Evolutionary conservation across 768 basidiomycete genomes (phyloP).

Genomic region (Ephemerocybe angulata): DNA sequence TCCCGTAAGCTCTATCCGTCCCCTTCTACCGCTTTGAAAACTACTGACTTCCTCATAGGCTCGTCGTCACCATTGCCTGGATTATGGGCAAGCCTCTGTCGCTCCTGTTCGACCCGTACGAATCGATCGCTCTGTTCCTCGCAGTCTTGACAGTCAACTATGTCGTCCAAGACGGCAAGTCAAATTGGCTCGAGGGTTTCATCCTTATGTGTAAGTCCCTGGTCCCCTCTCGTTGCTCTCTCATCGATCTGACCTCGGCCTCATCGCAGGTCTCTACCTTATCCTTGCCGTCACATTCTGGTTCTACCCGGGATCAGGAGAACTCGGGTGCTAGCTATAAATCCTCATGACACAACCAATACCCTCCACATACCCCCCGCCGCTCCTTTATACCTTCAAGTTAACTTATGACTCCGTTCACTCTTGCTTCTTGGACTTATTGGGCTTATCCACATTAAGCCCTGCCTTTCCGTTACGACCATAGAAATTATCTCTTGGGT

Average conservation of each 20-base stretch:
- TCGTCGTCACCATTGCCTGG: constrained; percentile 79
- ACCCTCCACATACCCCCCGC: too few species aligned
- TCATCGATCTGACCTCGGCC: background rate
- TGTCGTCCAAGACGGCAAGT: constrained; percentile 76
- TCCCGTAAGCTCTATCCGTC: constrained; percentile 40
- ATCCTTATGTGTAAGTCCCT: constrained; percentile 37
- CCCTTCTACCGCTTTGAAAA: background rate
- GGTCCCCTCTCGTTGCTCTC: background rate
- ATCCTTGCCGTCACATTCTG: constrained; percentile 71
- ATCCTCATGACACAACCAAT: background rate
- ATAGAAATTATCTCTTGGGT: too few species aligned
- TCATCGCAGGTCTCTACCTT: constrained; percentile 63
- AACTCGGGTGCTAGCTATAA: constrained; percentile 23
- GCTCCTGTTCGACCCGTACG: constrained; percentile 86
- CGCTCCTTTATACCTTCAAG: too few species aligned
- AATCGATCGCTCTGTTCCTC: constrained; percentile 61
- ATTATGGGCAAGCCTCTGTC: constrained; percentile 74
- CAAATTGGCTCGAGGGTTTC: constrained; percentile 80
- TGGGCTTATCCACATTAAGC: too few species aligned
- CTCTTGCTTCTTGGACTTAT: too few species aligned
- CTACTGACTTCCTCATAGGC: constrained; percentile 25
- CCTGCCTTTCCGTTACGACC: too few species aligned
- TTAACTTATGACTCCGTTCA: too few species aligned
- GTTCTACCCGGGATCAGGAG: constrained; percentile 45
- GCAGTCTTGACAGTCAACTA: constrained; percentile 80